phyloP scores from a whole-genome alignment of 768 basidiomycete species.

The Hortiboletus campestris region DNA sequence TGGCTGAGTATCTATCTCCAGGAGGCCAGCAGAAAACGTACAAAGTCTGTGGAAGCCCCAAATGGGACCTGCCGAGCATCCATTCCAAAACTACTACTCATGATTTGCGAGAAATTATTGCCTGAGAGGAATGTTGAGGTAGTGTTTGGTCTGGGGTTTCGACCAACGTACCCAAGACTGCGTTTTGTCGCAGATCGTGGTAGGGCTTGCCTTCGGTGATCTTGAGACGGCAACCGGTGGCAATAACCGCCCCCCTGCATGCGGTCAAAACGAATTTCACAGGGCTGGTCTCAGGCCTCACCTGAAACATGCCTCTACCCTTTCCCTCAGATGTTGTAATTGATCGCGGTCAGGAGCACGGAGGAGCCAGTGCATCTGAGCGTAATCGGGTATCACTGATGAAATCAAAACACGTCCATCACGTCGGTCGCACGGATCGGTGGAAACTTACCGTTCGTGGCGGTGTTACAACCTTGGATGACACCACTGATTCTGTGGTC shows the following conservation, averaged over 20 bases:
- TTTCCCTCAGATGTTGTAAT: conserved; percentile 50
- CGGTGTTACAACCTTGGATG: conserved; percentile 65
- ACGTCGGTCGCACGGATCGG: neutral
- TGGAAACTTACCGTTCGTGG: conserved; percentile 57
- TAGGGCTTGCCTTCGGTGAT: conserved; percentile 43
- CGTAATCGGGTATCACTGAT: conserved; percentile 81
- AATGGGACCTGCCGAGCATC: conserved; percentile 35
- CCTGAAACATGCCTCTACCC: conserved; percentile 72
- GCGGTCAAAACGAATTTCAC: conserved; percentile 6
- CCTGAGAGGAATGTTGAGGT: conserved; percentile 36
- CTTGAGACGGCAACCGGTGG: conserved; percentile 56
- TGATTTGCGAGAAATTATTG: conserved; percentile 49
- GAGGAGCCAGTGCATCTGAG: conserved; percentile 69
- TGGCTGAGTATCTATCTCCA: neutral
- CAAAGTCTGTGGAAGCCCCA: conserved; percentile 75
- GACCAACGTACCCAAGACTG: conserved; percentile 44
- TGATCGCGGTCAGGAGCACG: conserved; percentile 66
- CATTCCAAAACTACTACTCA: conserved; percentile 45
- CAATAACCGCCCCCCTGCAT: conserved; percentile 61
- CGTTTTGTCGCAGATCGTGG: conserved; percentile 60
- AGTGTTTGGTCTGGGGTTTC: neutral
- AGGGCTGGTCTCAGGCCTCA: conserved; percentile 34
- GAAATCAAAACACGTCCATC: conserved; percentile 1
- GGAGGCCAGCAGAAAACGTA: conserved; percentile 36
- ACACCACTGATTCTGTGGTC: conserved; percentile 78